Percentiles rank a stretch among this genome's conserved stretches.
These are phyloP conservation scores for Rhizophlyctis rosea DNA, from an alignment of 192 early-diverging fungal genomes.

Conservation along the genomic window DNA sequence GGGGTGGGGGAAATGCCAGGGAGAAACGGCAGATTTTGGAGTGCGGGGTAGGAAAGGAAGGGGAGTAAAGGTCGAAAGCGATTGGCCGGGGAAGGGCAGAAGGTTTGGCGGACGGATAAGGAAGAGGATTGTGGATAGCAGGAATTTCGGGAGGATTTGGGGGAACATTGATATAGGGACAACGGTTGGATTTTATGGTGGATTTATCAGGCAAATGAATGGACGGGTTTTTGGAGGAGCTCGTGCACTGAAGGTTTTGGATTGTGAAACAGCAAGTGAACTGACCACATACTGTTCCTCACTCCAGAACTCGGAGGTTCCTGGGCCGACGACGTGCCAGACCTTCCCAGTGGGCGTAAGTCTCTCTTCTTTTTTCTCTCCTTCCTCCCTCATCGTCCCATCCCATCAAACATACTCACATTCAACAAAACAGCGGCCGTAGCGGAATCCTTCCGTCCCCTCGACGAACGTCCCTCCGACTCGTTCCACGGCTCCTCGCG, in stretches of 20 bases:
- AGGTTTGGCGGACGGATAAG: no score
- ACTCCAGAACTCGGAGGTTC: slow-evolving; percentile 42
- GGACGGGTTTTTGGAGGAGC: background rate
- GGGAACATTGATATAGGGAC: background rate
- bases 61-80: no score
- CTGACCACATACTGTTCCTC: background rate
- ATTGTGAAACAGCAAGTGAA: background rate
- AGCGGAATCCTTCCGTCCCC: background rate
- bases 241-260: background rate
- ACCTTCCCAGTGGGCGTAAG: slow-evolving; percentile 84
- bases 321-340: slow-evolving; percentile 92
- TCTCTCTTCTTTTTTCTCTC: slow-evolving; percentile 18
- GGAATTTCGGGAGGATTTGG: background rate
- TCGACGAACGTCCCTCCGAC: background rate
- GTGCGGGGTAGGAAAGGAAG: no score
- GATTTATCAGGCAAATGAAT: background rate
- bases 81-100: no score
- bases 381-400: background rate
- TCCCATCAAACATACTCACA: background rate
- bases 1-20: background rate
- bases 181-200: background rate
- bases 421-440: slow-evolving; percentile 2
- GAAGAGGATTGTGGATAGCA: no score
- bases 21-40: no score
- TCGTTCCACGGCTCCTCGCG: slow-evolving; percentile 2